phyloP scores from a whole-genome alignment of 2,329 filamentous ascomycete genomes.

The Pyrenophora tritici-repentis region DNA sequence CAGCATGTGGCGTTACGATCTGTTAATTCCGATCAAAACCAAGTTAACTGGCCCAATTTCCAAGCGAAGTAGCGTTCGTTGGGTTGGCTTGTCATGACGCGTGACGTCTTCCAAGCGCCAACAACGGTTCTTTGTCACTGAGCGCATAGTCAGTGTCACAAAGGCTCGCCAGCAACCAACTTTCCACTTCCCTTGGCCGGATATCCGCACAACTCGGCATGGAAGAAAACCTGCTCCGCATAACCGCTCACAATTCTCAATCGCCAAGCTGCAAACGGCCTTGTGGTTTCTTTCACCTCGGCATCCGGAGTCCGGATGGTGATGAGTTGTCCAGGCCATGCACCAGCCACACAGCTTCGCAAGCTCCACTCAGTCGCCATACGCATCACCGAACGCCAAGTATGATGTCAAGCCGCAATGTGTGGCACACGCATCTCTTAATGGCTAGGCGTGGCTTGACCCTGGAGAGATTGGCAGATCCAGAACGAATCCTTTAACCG shows the following conservation, averaged over 20 bases:
- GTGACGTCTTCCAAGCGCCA: too few relatives aligned
- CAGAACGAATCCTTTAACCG: neutral
- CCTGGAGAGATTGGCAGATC: neutral
- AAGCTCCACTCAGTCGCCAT: constrained; percentile 9
- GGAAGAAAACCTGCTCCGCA: too few relatives aligned
- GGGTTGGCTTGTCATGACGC: neutral
- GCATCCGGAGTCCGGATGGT: too few relatives aligned
- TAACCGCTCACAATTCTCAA: too few relatives aligned
- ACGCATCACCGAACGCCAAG: neutral
- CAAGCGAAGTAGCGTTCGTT: neutral
- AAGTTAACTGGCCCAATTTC: constrained; percentile 3
- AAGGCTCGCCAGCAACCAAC: too few relatives aligned
- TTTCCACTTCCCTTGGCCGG: too few relatives aligned
- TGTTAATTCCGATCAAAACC: constrained; percentile 7
- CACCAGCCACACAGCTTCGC: constrained; percentile 14
- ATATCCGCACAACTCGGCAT: too few relatives aligned
- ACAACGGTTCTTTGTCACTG: too few relatives aligned
- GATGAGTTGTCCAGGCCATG: neutral
- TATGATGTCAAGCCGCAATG: constrained; percentile 8
- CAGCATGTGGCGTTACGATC: constrained; percentile 13
- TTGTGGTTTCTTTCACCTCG: neutral
- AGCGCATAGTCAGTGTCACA: too few relatives aligned
- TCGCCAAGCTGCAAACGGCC: too few relatives aligned
- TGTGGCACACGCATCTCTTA: constrained; percentile 6
- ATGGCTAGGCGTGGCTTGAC: constrained; percentile 8